Base-by-base conservation (phyloP, 768 basidiomycete species). In the Asterophora lycoperdoides region DNA sequence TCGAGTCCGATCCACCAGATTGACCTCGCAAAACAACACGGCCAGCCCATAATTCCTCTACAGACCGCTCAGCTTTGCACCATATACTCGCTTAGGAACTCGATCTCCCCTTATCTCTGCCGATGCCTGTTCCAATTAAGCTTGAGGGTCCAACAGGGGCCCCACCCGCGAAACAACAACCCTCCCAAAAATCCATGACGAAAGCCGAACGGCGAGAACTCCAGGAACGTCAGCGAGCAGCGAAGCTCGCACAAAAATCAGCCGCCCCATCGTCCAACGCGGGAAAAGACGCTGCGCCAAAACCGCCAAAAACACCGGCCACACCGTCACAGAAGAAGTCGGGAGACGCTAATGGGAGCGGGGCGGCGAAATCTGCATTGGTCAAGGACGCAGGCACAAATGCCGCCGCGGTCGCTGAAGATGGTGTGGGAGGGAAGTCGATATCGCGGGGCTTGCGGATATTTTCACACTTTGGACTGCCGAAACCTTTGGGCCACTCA, bases 391-490 rank as follows among this genome's bases (percentile, higher is more conserved):
- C 51, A 10, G 55, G 41, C 8, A 41, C 56, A 4, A 39, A 37
- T 30, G 55, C 61, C 48, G 54, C 59, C 20, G 36, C 48, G 11
- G 39, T 47, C 8, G 49, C 50, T 10, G 73, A 67, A 39, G 64
- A 68, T 46, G 56, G 53, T 34, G 48, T 69, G 52, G 73, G 73
- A 14, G 69, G 69, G 15, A 65, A 48, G 29, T 63, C 67, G 13
- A 69, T 74, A 44, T 78, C 79, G 26, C 81, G 81, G 44, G 83
- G 86, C n/a, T 64, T 89, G 42, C 80, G 83, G 41, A 92, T 92
- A 58, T 92, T 92, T 64, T 83, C 87, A 36, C 91, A 92, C 66
- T 93, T 93, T 65, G 88, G 85, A 33, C 68, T 86, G 23, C 86
- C 85, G 14, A 89, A 87, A 56, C 70, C 71, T 17, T 57, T 72